phyloP scores from a whole-genome alignment of 208 protist species.

The Trypanosoma cruzi region DNA sequence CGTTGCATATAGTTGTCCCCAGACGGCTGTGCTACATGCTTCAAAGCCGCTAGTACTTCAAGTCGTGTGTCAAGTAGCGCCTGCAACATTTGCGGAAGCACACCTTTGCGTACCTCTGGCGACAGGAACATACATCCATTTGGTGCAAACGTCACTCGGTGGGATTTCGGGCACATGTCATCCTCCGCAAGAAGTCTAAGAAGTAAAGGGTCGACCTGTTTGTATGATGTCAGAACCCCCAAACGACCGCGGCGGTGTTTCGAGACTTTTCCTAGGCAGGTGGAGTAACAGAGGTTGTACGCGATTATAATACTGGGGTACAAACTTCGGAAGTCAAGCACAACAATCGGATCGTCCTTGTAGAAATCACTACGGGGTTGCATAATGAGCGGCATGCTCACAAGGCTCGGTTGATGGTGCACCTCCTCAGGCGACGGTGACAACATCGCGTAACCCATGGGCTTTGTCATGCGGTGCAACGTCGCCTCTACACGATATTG shows the following conservation, averaged over 20 bases:
- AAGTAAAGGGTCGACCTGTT: constrained; percentile 39
- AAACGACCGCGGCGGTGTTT: constrained; percentile 40
- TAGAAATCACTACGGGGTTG: constrained; percentile 75
- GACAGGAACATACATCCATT: constrained; percentile 83
- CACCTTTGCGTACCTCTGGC: constrained; percentile 49
- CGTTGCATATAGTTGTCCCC: constrained; percentile 53
- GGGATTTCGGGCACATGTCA: constrained; percentile 68
- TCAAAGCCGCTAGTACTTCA: constrained; percentile 74
- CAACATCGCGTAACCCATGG: constrained; percentile 65
- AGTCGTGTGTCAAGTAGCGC: constrained; percentile 82
- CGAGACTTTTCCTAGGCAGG: constrained; percentile 66
- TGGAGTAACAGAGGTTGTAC: constrained; percentile 99
- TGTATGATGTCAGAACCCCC: constrained; percentile 66
- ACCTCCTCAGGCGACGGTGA: constrained; percentile 65
- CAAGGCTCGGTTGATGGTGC: constrained; percentile 66
- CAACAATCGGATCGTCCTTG: constrained; percentile 93
- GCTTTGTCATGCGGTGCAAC: constrained; percentile 68
- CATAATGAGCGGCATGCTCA: constrained; percentile 83
- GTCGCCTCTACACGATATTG: constrained; percentile 91
- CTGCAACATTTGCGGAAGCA: constrained; percentile 80
- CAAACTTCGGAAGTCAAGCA: constrained; percentile 99
- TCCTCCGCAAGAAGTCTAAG: constrained; percentile 92
- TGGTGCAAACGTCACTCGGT: constrained; percentile 59
- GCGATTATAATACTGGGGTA: constrained; percentile 99
- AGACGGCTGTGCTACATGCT: constrained; percentile 55